A percentile compares a stretch with the other conserved stretches of the same genome.
These are phyloP conservation scores for Lactifluus rugatus DNA, from an alignment of 768 basidiomycete species.

Conservation along the genomic window DNA sequence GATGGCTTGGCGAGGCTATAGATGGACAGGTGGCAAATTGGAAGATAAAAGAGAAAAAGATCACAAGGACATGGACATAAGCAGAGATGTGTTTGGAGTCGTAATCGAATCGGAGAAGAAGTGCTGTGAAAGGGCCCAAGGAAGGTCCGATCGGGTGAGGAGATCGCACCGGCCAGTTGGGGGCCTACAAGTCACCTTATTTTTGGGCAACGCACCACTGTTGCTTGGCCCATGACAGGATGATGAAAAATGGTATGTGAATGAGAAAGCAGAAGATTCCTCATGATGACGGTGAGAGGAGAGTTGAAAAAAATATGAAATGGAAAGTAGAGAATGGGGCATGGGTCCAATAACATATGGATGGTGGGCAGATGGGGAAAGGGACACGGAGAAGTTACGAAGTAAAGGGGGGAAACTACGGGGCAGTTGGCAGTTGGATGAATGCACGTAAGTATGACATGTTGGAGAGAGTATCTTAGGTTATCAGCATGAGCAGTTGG, in stretches of 20 bases:
- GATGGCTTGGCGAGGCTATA: background rate
- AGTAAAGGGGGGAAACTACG: background rate
- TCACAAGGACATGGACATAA: background rate
- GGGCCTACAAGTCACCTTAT: background rate
- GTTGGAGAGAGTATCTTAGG: background rate
- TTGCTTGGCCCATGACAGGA: background rate
- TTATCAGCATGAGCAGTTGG: background rate
- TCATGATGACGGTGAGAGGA: background rate
- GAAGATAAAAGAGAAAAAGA: background rate
- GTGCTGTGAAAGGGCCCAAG: background rate
- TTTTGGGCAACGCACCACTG: background rate
- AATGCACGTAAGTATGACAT: conserved; percentile 12
- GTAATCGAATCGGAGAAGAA: background rate
- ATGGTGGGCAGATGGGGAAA: background rate
- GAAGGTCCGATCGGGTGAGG: background rate
- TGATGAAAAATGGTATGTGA: too few relatives aligned
- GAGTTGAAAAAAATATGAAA: conserved; percentile 15
- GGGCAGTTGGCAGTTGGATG: background rate
- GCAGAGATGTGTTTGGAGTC: background rate
- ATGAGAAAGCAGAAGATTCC: background rate
- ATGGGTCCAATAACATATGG: background rate
- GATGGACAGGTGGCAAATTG: background rate
- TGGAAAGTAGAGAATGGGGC: background rate
- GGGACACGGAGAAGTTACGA: background rate
- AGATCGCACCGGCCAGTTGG: background rate